These are phyloP conservation scores for Globisporangium recalcitrans DNA, from an alignment of 352 stramenopile species.

Conservation along the genomic window DNA sequence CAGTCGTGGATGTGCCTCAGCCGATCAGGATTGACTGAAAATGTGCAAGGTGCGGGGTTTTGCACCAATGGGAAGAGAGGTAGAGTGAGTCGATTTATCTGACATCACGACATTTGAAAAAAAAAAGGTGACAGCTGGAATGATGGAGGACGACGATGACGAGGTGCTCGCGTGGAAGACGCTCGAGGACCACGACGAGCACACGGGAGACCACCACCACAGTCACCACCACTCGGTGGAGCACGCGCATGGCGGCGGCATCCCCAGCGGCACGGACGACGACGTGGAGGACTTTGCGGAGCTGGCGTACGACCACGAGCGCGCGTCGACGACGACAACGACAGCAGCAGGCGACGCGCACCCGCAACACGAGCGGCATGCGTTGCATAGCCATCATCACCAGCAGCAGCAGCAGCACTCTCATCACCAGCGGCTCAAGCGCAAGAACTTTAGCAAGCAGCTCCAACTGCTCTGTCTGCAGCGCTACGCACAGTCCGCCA, in stretches of 20 bases:
- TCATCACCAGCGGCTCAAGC: slow-evolving; percentile 36
- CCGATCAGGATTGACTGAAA: slow-evolving; percentile 24
- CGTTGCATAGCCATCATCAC: background rate
- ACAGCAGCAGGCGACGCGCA: slow-evolving; percentile 8
- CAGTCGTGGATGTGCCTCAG: slow-evolving; percentile 10
- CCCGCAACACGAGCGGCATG: slow-evolving; percentile 8
- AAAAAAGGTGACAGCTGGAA: too few relatives aligned
- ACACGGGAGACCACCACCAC: background rate
- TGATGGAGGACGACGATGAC: slow-evolving; percentile 36
- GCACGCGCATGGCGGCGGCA: slow-evolving; percentile 3
- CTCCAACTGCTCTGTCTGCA: slow-evolving; percentile 57
- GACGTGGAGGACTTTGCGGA: slow-evolving; percentile 42
- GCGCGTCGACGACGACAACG: background rate
- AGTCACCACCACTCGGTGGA: slow-evolving; percentile 4
- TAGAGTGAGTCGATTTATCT: background rate
- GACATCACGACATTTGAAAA: background rate
- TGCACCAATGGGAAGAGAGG: slow-evolving; percentile 21
- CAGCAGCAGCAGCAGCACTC: background rate
- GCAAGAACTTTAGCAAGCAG: slow-evolving; percentile 69
- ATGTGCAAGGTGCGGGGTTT: slow-evolving; percentile 1
- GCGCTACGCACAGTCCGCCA: slow-evolving; percentile 42
- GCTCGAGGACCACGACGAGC: slow-evolving; percentile 17
- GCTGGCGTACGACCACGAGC: slow-evolving; percentile 13
- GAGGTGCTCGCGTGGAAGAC: slow-evolving; percentile 46
- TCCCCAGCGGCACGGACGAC: slow-evolving; percentile 11